Evolutionary conservation across 176 grass and related monocot species (phyloP).

Genomic region (Oryza coarctata): DNA sequence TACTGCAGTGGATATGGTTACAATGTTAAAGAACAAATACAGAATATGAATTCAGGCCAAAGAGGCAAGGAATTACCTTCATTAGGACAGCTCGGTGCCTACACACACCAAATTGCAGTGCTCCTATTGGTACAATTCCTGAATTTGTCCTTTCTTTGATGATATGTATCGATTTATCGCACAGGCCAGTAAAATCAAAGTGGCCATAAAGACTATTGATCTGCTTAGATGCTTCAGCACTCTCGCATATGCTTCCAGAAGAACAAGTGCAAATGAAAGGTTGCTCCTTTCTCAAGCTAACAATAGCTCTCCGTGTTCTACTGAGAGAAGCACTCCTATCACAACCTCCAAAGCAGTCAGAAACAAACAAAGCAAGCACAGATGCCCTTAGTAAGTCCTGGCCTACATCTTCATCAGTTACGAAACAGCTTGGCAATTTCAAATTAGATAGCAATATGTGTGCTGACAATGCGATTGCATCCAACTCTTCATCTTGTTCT

Average conservation of each 20-base stretch:
- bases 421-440: conserved; percentile 46
- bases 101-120: conserved; percentile 86
- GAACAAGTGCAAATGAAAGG: conserved; percentile 96
- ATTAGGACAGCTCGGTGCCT: conserved; percentile 95
- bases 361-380: conserved; percentile 92
- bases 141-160: conserved; percentile 91
- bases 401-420: conserved; percentile 57
- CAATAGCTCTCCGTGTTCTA: conserved; percentile 64
- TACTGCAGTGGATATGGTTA: conserved; percentile 59
- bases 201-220: conserved; percentile 33
- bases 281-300: conserved; percentile 79
- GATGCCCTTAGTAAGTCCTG: conserved; percentile 75
- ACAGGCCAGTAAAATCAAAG: conserved; percentile 55
- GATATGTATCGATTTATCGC: conserved; percentile 69
- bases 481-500: conserved; percentile 92
- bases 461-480: conserved; percentile 82
- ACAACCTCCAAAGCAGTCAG: conserved; percentile 96
- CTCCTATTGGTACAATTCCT: conserved; percentile 86
- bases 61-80: conserved; percentile 58
- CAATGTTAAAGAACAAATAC: conserved; percentile 24
- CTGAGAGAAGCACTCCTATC: conserved; percentile 76
- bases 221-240: conserved; percentile 37
- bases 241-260: conserved; percentile 41
- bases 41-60: not conserved
- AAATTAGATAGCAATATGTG: conserved; percentile 80